phyloP scores from a whole-genome alignment of 495 filamentous ascomycete species.

The Xylaria nigripes region DNA sequence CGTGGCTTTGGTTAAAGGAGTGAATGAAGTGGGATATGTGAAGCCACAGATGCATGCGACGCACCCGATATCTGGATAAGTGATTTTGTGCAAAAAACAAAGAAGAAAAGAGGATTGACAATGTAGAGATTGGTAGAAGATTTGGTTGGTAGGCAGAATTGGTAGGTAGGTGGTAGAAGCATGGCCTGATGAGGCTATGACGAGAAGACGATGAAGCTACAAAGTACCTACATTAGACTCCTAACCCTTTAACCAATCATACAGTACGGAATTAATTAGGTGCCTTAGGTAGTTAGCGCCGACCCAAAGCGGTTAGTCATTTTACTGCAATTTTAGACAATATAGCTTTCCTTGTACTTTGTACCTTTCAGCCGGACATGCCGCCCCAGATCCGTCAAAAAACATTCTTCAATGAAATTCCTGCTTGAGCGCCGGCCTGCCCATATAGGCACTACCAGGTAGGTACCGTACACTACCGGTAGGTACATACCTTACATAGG shows the following conservation, averaged over 20 bases:
- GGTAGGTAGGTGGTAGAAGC: not conserved
- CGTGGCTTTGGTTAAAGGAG: conserved; percentile 7
- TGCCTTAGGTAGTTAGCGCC: not conserved
- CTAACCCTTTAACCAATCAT: not conserved
- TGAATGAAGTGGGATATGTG: conserved; percentile 4
- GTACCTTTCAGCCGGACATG: conserved; percentile 2
- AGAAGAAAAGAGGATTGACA: not conserved
- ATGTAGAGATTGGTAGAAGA: too few relatives aligned
- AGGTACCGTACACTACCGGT: too few relatives aligned
- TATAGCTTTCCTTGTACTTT: not conserved
- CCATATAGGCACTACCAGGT: too few relatives aligned
- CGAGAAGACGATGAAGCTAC: not conserved
- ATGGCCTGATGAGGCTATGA: not conserved
- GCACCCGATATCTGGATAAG: not conserved
- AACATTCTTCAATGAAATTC: not conserved
- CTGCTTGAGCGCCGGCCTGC: too few relatives aligned
- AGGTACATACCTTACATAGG: too few relatives aligned
- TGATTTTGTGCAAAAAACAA: not conserved
- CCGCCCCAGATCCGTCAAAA: not conserved
- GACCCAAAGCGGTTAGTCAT: not conserved
- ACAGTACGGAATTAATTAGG: not conserved
- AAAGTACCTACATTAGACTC: not conserved
- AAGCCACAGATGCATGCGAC: conserved; percentile 6
- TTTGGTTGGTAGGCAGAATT: too few relatives aligned
- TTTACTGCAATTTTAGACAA: not conserved